Base-by-base conservation (phyloP, 345 rosid species). In the Citrus mangshanensis region DNA sequence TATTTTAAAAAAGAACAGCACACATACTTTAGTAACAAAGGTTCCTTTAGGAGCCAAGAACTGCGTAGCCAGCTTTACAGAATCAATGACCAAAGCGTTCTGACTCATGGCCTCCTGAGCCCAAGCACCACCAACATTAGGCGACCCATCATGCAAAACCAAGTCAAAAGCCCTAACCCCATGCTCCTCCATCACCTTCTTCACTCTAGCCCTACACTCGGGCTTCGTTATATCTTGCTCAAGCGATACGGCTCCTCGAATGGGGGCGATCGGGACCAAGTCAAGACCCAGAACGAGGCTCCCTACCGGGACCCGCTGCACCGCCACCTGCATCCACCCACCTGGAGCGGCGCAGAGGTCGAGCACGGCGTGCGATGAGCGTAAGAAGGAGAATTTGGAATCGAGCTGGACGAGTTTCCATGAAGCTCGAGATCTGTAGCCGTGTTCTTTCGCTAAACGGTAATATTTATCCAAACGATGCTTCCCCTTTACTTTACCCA, bases 331-430 rank as follows among this genome's bases (percentile, higher is more conserved):
- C 98, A 95, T 93, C 98, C 98, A 95, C 35, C 98, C 93, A 9
- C 98, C 98, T 1, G 98, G 98, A 61, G 98, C 97, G 81, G 98
- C 98, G 76, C 98, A 93, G 74, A 93, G 98, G 77, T 95, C 98
- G 85, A 95, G 97, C 37, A 93, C 97, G 40, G 89, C 93, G 55
- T 80, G 92, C 0, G 97, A 78, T 30, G 91, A 81, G 73, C 86
- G 89, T 77, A 95, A 92, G 76, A 92, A 84, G 22, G 85, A 75
- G 91, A 81, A 85, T 76, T 94, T 94, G 82, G 86, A 72, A 77
- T 95, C 97, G 63, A 92, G 92, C 80, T 93, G 98, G 72, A 93
- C 78, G 40, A 95, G 93, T 84, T 96, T 94, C 91, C 92, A 96
- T 4, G 98, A 88, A 59, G 98, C 98, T 42, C 99, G 92, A 22